Conservation (phyloP, 345 rosid species). For the Lenwebbia sp. region DNA sequence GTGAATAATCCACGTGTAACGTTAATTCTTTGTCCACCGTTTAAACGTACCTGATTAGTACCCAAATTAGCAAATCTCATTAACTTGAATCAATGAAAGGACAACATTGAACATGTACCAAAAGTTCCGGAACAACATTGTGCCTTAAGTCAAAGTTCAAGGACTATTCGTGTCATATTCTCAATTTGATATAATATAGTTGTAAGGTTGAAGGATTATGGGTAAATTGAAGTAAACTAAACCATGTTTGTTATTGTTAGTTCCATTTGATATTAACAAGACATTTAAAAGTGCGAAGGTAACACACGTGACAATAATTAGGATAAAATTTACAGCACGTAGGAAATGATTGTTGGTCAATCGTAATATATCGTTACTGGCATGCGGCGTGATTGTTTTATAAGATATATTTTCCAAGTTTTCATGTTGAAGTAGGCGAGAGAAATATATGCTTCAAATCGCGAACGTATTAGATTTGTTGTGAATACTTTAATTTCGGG, state of each 20-base stretch:
- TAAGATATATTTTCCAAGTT: accelerated
- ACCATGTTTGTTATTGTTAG: accelerated
- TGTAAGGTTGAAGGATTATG: not conserved
- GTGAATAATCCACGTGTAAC: not conserved
- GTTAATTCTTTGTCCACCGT: not conserved
- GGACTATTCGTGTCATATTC: too few species aligned
- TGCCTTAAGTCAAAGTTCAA: too few species aligned
- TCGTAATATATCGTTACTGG: accelerated
- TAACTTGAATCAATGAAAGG: not conserved
- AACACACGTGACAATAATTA: accelerated
- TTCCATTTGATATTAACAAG: accelerated
- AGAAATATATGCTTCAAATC: not conserved
- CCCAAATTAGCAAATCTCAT: not conserved
- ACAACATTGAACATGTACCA: accelerated
- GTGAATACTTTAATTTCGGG: not conserved
- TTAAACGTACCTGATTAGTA: accelerated
- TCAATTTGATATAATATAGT: not conserved
- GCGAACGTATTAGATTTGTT: accelerated
- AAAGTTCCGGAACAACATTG: not conserved
- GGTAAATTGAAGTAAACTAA: accelerated
- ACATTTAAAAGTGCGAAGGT: not conserved
- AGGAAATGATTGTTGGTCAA: not conserved
- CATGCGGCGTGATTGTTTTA: accelerated
- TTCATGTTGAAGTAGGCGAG: accelerated
- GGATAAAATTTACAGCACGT: not conserved